Percentiles rank a stretch among this genome's conserved stretches.
phyloP scores from a whole-genome alignment of 768 basidiomycete genomes.

The Ramaria sp. region DNA sequence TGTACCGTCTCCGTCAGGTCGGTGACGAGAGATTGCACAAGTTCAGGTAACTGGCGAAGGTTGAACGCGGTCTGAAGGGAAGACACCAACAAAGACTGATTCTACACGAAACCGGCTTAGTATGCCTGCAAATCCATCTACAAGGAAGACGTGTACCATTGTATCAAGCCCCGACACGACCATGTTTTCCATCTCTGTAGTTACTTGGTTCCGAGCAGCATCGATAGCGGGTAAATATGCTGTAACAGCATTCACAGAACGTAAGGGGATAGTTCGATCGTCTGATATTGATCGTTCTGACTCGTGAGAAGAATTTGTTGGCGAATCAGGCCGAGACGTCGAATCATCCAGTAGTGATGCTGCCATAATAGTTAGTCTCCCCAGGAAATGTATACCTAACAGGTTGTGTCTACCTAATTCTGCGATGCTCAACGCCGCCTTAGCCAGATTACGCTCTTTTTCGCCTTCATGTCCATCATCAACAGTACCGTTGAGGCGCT shows the following conservation, averaged over 20 bases:
- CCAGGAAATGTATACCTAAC: neutral
- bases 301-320: neutral
- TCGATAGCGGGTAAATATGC: slow-evolving; percentile 64
- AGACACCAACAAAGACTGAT: slow-evolving; percentile 83
- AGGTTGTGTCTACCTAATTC: slow-evolving; percentile 53
- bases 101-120: slow-evolving; percentile 31
- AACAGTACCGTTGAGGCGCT: slow-evolving; percentile 11
- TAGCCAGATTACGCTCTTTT: slow-evolving; percentile 79
- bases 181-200: slow-evolving; percentile 85
- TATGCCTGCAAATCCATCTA: neutral
- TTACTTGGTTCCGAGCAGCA: slow-evolving; percentile 57
- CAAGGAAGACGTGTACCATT: slow-evolving; percentile 33
- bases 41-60: slow-evolving; percentile 68
- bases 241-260: slow-evolving; percentile 62
- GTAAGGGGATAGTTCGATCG: slow-evolving; percentile 39
- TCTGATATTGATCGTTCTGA: slow-evolving; percentile 1
- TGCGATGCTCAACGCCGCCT: slow-evolving; percentile 89
- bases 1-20: slow-evolving; percentile 82
- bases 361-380: slow-evolving; percentile 15
- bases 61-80: slow-evolving; percentile 96
- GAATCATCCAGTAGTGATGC: slow-evolving; percentile 40
- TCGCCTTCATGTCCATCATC: slow-evolving; percentile 52
- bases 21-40: slow-evolving; percentile 66
- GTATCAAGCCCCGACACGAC: slow-evolving; percentile 68
- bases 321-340: slow-evolving; percentile 12